A percentile compares a stretch with the other conserved stretches of the same genome.
Conservation (phyloP, 352 stramenopile genomes). For the Phytophthora parvispora region DNA sequence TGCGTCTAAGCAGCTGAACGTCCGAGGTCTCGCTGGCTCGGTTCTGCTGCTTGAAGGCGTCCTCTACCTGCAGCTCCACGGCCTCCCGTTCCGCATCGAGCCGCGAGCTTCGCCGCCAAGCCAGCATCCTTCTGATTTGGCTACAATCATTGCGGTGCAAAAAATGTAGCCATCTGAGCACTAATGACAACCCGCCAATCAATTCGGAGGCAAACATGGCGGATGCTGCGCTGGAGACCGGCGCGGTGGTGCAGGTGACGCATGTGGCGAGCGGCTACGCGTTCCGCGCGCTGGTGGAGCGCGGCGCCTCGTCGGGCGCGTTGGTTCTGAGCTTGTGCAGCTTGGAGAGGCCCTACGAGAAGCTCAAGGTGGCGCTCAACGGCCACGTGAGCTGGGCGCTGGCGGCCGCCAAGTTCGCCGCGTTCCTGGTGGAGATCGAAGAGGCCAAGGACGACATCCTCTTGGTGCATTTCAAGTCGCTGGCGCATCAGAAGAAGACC, state of each 20-base stretch:
- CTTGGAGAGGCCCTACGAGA: conserved; percentile 78
- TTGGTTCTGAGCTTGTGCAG: conserved; percentile 66
- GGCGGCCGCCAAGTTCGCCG: conserved; percentile 71
- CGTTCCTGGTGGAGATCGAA: conserved; percentile 67
- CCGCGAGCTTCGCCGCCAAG: conserved; percentile 47
- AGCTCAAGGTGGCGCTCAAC: conserved; percentile 82
- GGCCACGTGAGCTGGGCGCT: conserved; percentile 70
- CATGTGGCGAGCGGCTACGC: conserved; percentile 51
- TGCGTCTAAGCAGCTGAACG: conserved; percentile 13
- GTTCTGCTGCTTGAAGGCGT: conserved; percentile 37
- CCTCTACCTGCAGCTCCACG: conserved; percentile 59
- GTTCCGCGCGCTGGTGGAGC: conserved; percentile 65
- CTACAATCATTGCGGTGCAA: too few relatives aligned
- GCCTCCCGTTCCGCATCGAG: conserved; percentile 59
- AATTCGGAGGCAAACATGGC: conserved; percentile 7
- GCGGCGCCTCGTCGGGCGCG: conserved; percentile 26
- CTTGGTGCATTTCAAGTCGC: conserved; percentile 59
- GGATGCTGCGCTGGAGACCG: conserved; percentile 50
- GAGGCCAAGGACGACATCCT: conserved; percentile 6
- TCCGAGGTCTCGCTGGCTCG: background rate
- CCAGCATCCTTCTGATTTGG: conserved; percentile 36
- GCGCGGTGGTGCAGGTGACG: conserved; percentile 64
- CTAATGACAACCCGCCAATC: too few relatives aligned
- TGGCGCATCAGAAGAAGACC: conserved; percentile 77
- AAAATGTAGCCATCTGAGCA: conserved; percentile 10